Evolutionary conservation across 495 filamentous ascomycete genomes (phyloP), one percentile per base, ranked within the genome.

Genomic region (Aspergillus cavernicola): DNA sequence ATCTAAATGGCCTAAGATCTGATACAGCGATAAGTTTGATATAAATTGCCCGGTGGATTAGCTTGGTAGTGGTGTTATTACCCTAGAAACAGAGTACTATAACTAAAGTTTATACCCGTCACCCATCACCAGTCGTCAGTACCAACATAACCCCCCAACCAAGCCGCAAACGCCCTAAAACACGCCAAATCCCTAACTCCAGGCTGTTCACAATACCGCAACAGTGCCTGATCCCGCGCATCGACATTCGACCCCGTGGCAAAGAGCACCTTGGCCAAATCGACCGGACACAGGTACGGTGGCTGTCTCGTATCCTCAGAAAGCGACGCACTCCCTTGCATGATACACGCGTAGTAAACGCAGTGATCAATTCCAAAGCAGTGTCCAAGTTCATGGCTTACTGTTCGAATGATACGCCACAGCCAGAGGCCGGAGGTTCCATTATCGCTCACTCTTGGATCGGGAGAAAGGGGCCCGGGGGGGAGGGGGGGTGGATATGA

Each of bases 331-430:
- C 79, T 84, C 23, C 81, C 76, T 58, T 88, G 84, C 85, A 88
- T 87, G 24, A 73, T 71, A 56, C 85, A 88, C 0, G 85, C 85
- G 56, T 86, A 87, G 56, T 85, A 89, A 3, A 78, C 64, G 60
- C 85, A 87, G 60, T 88, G 85, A 7, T 63, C 83, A 4, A 88
- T 70, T 0, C 79, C 80, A 40, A 88, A 77, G 60, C 84, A 88
- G 55, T 87, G 85, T 1, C 83, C 82, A 6, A 88, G 63, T 60
- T 88, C 85, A 60, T 87, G 84, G 6, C 72, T 69, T 6, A 74
- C 78, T 0, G 84, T 86, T 22, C 81, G 75, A 26, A 74, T 80
- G 1, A 83, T 53, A 6, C 81, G 70, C 6, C 72, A 75, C 18
- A 85, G 71, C 84, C 84, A 87, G 1, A 85, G 61, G 0, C 45